Evolutionary conservation across 805 yeast genomes (phyloP).

Genomic region (Saturnispora diversa): DNA sequence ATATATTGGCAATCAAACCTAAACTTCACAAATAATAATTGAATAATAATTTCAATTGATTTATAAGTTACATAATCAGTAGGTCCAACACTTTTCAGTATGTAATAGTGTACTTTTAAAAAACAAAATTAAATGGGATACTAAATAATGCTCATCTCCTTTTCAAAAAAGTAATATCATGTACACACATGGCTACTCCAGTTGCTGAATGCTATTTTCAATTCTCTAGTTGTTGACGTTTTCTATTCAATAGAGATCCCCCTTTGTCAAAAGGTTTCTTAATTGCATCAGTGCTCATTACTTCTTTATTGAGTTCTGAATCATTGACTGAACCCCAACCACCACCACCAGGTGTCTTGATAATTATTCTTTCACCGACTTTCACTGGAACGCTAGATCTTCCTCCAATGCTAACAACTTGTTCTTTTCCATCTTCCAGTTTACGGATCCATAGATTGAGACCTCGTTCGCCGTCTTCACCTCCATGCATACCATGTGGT

Average conservation of each 20-base stretch:
- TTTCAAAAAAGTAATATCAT: no score
- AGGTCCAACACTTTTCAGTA: no score
- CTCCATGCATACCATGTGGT: constrained; percentile 85
- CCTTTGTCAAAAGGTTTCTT: constrained; percentile 14
- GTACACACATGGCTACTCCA: no score
- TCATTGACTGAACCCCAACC: constrained; percentile 52
- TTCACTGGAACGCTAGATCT: constrained; percentile 51
- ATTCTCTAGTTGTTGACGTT: constrained; percentile 27
- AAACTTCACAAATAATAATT: no score
- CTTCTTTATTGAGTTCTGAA: constrained; percentile 1
- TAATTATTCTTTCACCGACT: constrained; percentile 58
- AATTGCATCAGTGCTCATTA: background rate
- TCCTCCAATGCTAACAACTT: constrained; percentile 55
- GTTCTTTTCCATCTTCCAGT: constrained; percentile 24
- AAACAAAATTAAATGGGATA: no score
- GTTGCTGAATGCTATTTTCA: no score
- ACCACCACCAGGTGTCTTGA: constrained; percentile 82
- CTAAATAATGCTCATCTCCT: no score
- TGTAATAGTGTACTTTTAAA: no score
- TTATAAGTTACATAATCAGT: no score
- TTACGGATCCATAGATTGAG: constrained; percentile 43
- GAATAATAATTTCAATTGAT: no score
- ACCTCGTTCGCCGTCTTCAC: constrained; percentile 69
- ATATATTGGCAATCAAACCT: no score
- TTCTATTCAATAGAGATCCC: constrained; percentile 29